Conservation (phyloP, 75 land plant genomes). For the Cryptomeria japonica region DNA sequence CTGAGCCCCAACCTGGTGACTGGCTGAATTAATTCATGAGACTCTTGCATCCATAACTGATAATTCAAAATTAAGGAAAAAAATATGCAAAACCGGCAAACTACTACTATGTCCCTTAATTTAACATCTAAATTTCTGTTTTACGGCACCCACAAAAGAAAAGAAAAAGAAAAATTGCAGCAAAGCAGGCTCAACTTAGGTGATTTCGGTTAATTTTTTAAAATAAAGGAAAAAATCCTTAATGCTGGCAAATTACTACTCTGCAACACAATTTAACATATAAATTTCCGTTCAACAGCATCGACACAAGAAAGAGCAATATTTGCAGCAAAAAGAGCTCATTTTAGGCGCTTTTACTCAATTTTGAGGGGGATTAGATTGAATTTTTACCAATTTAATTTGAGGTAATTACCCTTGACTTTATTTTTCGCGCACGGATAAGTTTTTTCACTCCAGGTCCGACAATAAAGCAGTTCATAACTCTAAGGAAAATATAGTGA, state of each 20-base stretch:
- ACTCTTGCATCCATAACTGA: neutral
- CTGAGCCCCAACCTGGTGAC: neutral
- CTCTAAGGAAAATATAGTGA: neutral
- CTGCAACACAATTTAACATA: neutral
- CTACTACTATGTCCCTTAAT: neutral
- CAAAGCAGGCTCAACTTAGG: too few relatives aligned
- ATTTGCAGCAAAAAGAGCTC: too few relatives aligned
- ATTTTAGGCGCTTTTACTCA: too few relatives aligned
- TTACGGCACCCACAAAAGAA: too few relatives aligned
- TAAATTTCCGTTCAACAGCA: too few relatives aligned
- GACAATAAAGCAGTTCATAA: too few relatives aligned
- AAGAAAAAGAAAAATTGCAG: too few relatives aligned
- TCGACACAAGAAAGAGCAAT: too few relatives aligned
- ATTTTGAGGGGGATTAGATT: neutral
- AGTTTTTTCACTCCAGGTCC: neutral
- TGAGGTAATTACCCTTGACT: neutral
- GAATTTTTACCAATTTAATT: neutral
- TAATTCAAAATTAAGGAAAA: neutral
- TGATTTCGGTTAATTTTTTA: too few relatives aligned
- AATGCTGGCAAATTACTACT: neutral
- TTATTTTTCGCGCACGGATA: neutral
- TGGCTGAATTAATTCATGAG: neutral
- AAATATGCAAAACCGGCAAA: neutral
- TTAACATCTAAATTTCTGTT: neutral
- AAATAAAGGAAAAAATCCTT: too few relatives aligned